Evolutionary conservation across 169 alveolate species (phyloP).

Genomic region (Eimeria sp.): DNA sequence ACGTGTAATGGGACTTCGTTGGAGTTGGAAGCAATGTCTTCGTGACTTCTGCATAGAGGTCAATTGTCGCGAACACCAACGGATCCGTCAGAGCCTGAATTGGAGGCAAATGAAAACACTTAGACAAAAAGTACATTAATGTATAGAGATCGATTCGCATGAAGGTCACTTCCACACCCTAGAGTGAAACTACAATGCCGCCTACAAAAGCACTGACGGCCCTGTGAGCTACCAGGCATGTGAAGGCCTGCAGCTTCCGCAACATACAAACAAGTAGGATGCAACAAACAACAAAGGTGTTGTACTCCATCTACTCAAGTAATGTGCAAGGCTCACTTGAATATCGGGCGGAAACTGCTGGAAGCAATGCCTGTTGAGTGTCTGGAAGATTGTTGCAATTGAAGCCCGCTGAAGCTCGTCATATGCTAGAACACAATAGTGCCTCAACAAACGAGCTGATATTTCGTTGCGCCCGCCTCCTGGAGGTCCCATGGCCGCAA

Average conservation of each 20-base stretch:
- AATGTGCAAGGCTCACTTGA: slow-evolving; percentile 31
- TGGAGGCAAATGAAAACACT: neutral
- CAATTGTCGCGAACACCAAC: slow-evolving; percentile 89
- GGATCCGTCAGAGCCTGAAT: slow-evolving; percentile 85
- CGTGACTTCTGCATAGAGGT: slow-evolving; percentile 91
- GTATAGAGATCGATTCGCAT: neutral
- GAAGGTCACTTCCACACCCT: too few species aligned
- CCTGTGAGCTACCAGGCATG: too few species aligned
- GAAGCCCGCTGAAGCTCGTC: slow-evolving; percentile 93
- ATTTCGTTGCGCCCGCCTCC: slow-evolving; percentile 96
- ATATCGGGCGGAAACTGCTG: slow-evolving; percentile 89
- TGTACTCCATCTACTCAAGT: neutral
- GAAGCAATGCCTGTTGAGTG: slow-evolving; percentile 90
- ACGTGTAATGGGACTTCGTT: slow-evolving; percentile 96
- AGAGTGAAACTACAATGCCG: neutral
- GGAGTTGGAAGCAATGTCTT: slow-evolving; percentile 96
- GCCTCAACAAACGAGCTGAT: slow-evolving; percentile 94
- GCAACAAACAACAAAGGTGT: neutral
- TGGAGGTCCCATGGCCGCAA: slow-evolving; percentile 96
- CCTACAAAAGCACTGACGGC: neutral
- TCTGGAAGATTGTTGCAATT: slow-evolving; percentile 91
- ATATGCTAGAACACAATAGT: slow-evolving; percentile 93
- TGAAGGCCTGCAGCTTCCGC: neutral
- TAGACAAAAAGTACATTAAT: neutral
- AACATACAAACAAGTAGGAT: neutral